Evolutionary conservation across 352 stramenopile species (phyloP), one percentile per base, ranked within the genome.

Genomic region (Phytophthora megakarya): DNA sequence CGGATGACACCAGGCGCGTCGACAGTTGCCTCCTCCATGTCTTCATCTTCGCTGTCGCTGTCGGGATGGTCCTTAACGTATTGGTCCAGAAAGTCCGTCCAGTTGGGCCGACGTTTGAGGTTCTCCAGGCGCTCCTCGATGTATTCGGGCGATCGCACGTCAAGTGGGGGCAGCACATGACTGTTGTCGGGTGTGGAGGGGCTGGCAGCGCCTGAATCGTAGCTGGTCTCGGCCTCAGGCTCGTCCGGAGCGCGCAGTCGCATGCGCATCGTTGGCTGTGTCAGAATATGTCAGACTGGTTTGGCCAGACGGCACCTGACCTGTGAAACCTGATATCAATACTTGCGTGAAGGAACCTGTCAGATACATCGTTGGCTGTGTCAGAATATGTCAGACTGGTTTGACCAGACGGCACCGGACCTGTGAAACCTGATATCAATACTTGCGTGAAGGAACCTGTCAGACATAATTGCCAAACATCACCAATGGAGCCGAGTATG

Each of bases 101-200:
- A 92, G 22, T 73, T 80, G 8, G 73, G 81, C 35, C 78, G 81
- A 40, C 83, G 77, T 72, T 95, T 95, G 67, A 95, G 80, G 75
- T 95, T 95, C 59, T 95, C 86, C 50, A 95, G 72, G 15, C 86
- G 83, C 65, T 95, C 78, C 47, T 91, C 84, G 32, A 95, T 95
- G 68, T 89, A 88, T 48, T 95, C 86, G 49, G 86, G 83, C 50
- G 86, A 92, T 35, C 75, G 65, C 58, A 95, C 68, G 62, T 92
- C 84, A 21, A 90, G 68, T n/a, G 72, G 79, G 25, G 71, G 80
- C 32, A 80, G 61, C 7, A 58, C 23, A 15, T 50, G 62, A n/a
- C 60, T 49, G n/a, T 45, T 50, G 28, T 68, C 30, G 3, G 72
- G 56, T 19, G 61, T 59, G 25, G 70, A 71, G 3, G 37, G 45